A percentile compares a stretch with the other conserved stretches of the same genome.
Evolutionary conservation across 1,139 yeast genomes (phyloP).

Genomic region (Candida freyschussii): DNA sequence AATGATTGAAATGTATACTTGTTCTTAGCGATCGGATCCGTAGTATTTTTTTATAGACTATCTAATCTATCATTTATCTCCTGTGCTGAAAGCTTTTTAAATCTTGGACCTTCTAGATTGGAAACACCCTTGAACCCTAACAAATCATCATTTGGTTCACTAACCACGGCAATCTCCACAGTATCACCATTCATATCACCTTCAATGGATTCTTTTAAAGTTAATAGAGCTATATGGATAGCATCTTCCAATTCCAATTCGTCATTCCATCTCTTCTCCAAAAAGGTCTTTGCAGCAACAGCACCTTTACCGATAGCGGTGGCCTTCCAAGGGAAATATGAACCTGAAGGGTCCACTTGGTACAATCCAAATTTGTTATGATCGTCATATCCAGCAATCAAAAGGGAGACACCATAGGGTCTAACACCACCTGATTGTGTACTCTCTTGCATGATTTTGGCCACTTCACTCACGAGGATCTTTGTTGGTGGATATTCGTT

Average conservation of each 20-base stretch:
- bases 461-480: conserved; percentile 89
- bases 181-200: conserved; percentile 98
- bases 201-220: conserved; percentile 94
- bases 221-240: conserved; percentile 89
- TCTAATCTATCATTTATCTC: conserved; percentile 95
- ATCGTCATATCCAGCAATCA: conserved; percentile 93
- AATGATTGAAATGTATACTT: conserved; percentile 15
- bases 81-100: conserved; percentile 76
- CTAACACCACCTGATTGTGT: conserved; percentile 97
- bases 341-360: conserved; percentile 97
- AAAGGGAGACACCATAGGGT: conserved; percentile 92
- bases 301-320: conserved; percentile 98
- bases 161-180: conserved; percentile 86
- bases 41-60: conserved; percentile 49
- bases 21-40: background rate
- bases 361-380: conserved; percentile 77
- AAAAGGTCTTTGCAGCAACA: conserved; percentile 88
- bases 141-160: conserved; percentile 75
- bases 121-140: conserved; percentile 86
- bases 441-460: conserved; percentile 95
- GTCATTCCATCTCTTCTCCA: conserved; percentile 97
- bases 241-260: conserved; percentile 97
- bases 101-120: conserved; percentile 76
- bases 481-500: conserved; percentile 97
- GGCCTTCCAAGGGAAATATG: conserved; percentile 99